Evolutionary conservation across 805 yeast genomes (phyloP), one percentile per base, ranked within the genome.

Genomic region (Candida broadrunensis): DNA sequence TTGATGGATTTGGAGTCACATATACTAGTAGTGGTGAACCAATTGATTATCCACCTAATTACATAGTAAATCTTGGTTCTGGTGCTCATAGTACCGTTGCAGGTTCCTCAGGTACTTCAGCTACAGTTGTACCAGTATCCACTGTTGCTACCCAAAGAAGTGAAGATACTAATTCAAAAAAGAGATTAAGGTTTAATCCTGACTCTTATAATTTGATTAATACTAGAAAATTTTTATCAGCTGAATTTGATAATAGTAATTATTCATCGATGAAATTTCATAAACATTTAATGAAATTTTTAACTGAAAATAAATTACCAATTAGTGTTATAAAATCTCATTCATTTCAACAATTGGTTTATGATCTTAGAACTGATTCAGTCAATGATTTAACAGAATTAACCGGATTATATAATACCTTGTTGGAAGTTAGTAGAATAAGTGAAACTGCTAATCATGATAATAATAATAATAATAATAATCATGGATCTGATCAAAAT

Each of bases 251-350:
- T 37, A 66, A 66, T 41, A 38, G 67, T 7, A 70, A 73, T 1
- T 77, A 77, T 52, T 51, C 79, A 1, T 55, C 67, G 14, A 54
- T 63, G 52, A 72, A 69, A 46, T 75, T 78, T 51, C 81, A 75
- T 43, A 71, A 69, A 45, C 77, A 77, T 45, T 55, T 78, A 21
- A 60, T 76, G 64, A 67, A 63, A 46, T 78, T 77, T 42, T 53
- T 77, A 29, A 64, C 72, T 13, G 81, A 77, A n/a, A 74, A 78
- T 54, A 75, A 75, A 50, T 56, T 78, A 9, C 68, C 78, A 0
- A 65, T 76, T 23, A 61, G 60, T 17, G 68, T 70, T 8, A 71
- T 76, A n/a, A 73, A 72, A 54, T 70, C 78, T 37, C 71, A 63
- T 17, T 64, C 78, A 7, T 78, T 78, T 49, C 74, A 73, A 51